Base-by-base conservation (phyloP, 768 basidiomycete genomes). In the Phylloporus sp. region DNA sequence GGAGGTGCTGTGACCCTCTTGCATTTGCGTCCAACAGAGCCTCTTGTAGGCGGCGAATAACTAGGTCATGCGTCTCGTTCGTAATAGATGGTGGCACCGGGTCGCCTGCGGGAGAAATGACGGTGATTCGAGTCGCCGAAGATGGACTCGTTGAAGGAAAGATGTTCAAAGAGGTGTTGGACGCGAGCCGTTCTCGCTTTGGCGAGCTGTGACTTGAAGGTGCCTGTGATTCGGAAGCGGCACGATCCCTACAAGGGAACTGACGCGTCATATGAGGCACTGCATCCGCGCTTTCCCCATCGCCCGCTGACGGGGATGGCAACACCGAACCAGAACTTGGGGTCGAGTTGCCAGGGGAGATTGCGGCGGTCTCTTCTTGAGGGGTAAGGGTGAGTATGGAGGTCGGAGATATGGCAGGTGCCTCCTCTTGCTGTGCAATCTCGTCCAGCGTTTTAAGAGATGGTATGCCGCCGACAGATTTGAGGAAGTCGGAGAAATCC, bases 401-500 rank as follows among this genome's bases (percentile, higher is more conserved):
- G 17, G 51, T 53, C 8, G 55, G 61, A 24, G 55, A 52, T 35
- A 34, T 61, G 48, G 44, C 42, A 15, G 26, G 53, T 40, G 74
- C 71, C 4, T 71, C 61, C 9, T 76, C 61, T 43, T 74, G 60
- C 21, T 59, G 72, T 6, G 74, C 69, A 28, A 83, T 64, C 37
- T 71, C 68, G 32, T 76, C 73, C 38, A 79, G 58, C 15, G 73
- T 69, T 55, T 74, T 71, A 46, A 76, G 60, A 9, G 77, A 67
- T 9, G 73, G 71, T 21, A 72, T 60, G 17, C 76, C 77, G 29
- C 76, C 78, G 6, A 81, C 78, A 26, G 79, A 77, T 55, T 67
- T 79, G 41, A 88, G 74, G 15, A 88, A 65, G 48, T 86, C 85
- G 0, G 82, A 80, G 59, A 97, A 93, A 62, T 95, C 92, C 1